Percentiles rank a stretch among this genome's conserved stretches.
These are phyloP conservation scores for Chlamydomonas asymmetrica DNA, from an alignment of 139 green algal species.

Conservation along the genomic window DNA sequence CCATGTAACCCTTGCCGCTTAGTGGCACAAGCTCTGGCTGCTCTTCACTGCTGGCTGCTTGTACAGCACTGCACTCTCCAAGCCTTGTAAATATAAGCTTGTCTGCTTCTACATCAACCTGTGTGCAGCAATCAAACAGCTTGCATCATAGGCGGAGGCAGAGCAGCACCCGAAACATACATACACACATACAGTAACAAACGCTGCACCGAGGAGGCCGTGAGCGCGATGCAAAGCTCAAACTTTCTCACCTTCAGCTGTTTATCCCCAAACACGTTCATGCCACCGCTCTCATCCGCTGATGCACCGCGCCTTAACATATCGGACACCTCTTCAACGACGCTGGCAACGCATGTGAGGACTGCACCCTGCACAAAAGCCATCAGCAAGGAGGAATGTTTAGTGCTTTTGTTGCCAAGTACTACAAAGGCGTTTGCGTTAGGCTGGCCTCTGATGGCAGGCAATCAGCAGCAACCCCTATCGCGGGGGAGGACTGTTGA, in stretches of 20 bases:
- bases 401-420: no score
- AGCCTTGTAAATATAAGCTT: constrained; percentile 64
- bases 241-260: constrained; percentile 26
- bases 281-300: neutral
- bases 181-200: neutral
- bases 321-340: no score
- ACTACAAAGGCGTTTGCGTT: no score
- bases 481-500: no score
- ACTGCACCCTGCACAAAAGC: no score
- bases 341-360: no score
- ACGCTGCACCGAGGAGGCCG: neutral
- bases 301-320: neutral
- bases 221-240: neutral
- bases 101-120: constrained; percentile 76
- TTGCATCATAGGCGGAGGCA: neutral
- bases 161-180: neutral
- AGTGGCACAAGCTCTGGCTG: constrained; percentile 52
- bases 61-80: constrained; percentile 54
- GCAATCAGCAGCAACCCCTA: no score
- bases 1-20: constrained; percentile 53
- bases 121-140: neutral
- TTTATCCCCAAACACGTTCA: constrained; percentile 21
- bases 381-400: no score
- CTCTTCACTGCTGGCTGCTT: constrained; percentile 77
- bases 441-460: no score